phyloP scores from a whole-genome alignment of 495 filamentous ascomycete species.

The Chaetomium tenue region DNA sequence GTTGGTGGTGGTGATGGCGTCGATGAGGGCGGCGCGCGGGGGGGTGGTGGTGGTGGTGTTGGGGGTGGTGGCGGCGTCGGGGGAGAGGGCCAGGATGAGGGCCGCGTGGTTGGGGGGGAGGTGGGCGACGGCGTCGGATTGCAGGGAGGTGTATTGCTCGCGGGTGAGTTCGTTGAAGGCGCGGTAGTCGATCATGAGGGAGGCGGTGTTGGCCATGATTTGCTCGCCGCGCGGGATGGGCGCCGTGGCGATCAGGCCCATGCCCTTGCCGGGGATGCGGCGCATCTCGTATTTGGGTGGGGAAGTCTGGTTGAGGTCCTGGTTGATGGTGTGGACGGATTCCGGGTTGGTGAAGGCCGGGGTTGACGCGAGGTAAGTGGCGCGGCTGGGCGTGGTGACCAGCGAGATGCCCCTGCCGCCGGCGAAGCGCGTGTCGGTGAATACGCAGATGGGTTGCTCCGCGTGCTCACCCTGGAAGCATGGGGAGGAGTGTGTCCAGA shows the following conservation, averaged over 20 bases:
- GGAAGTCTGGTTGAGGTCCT: constrained; percentile 23
- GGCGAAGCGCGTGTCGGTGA: constrained; percentile 35
- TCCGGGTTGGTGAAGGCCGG: constrained; percentile 32
- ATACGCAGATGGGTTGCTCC: constrained; percentile 32
- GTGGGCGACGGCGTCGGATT: constrained; percentile 29
- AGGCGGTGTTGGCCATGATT: constrained; percentile 39
- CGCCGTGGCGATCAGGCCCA: constrained; percentile 34
- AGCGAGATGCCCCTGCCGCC: constrained; percentile 36
- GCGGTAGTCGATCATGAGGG: constrained; percentile 39
- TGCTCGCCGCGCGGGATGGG: constrained; percentile 34
- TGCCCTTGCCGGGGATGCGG: constrained; percentile 39
- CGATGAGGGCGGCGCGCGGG: constrained; percentile 22
- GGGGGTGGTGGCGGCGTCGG: constrained; percentile 20
- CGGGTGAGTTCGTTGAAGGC: constrained; percentile 32
- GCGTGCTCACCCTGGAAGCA: constrained; percentile 29
- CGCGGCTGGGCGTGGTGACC: constrained; percentile 31
- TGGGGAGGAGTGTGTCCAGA: constrained; percentile 33
- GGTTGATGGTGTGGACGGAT: constrained; percentile 26
- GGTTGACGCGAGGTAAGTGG: constrained; percentile 26
- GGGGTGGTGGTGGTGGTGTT: constrained; percentile 11
- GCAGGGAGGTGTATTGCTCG: constrained; percentile 28
- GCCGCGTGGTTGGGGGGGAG: constrained; percentile 31
- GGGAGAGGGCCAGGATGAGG: constrained; percentile 33
- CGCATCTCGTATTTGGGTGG: constrained; percentile 31
- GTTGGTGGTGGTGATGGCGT: constrained; percentile 36